These are phyloP conservation scores for Colletotrichum eremochloae DNA, from an alignment of 2,329 filamentous ascomycete species.

Conservation along the genomic window DNA sequence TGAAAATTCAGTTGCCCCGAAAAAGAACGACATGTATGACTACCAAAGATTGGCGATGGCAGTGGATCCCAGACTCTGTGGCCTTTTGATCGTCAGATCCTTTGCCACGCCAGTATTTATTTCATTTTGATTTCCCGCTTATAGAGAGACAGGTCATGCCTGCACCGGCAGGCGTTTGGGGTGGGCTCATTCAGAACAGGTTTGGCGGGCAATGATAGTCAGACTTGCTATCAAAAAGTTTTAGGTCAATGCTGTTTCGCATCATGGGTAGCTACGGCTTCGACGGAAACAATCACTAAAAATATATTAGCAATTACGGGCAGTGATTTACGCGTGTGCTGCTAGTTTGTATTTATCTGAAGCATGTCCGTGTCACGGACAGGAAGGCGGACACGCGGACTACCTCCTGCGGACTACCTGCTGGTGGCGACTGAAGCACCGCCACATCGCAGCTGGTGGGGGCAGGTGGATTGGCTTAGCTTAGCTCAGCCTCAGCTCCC, in stretches of 20 bases:
- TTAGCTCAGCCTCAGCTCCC: constrained; percentile 26
- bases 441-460: background rate
- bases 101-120: background rate
- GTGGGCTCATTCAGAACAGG: background rate
- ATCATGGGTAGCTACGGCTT: background rate
- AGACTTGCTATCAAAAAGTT: constrained; percentile 3
- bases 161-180: background rate
- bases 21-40: background rate
- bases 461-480: background rate
- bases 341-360: background rate
- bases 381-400: too few species aligned
- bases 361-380: background rate
- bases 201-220: background rate
- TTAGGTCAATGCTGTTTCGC: background rate
- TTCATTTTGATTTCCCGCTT: background rate
- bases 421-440: constrained; percentile 8
- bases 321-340: background rate
- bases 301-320: background rate
- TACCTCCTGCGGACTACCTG: too few species aligned
- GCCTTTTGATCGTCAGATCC: background rate
- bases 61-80: background rate
- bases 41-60: background rate
- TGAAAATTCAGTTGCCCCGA: background rate
- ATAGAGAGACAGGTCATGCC: background rate
- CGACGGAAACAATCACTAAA: background rate